These are phyloP conservation scores for Houttuynia cordata DNA, from an alignment of 164 flowering plant species.

Conservation along the genomic window DNA sequence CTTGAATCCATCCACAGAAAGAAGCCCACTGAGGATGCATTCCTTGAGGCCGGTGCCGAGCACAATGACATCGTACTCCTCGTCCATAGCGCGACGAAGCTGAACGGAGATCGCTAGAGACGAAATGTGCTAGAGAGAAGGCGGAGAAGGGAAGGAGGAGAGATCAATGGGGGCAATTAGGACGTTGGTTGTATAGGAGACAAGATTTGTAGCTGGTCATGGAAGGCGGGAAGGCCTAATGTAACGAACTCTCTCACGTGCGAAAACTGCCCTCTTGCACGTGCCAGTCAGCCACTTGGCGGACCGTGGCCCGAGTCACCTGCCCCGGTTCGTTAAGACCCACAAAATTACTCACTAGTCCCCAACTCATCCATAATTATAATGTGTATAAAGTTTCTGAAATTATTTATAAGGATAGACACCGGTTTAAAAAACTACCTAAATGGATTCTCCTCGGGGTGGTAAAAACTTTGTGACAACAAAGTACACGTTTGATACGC, in stretches of 20 bases:
- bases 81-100: conserved; percentile 16
- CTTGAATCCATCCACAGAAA: conserved; percentile 16
- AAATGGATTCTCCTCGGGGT: too few species aligned
- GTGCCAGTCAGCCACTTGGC: not conserved
- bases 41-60: conserved; percentile 20
- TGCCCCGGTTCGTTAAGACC: too few species aligned
- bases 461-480: too few species aligned
- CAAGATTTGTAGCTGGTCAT: not conserved
- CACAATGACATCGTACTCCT: conserved; percentile 21
- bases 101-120: too few species aligned
- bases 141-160: not conserved
- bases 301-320: too few species aligned
- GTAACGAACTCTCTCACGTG: not conserved
- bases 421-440: too few species aligned
- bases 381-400: too few species aligned
- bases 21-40: conserved; percentile 22
- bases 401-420: too few species aligned
- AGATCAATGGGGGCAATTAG: not conserved
- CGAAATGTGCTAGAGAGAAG: too few species aligned
- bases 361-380: too few species aligned
- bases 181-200: not conserved
- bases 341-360: too few species aligned
- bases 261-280: not conserved
- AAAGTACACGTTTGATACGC: too few species aligned
- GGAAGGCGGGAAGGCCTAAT: not conserved